phyloP scores from a whole-genome alignment of 345 rosid species.

The Odontarrhena argentea region DNA sequence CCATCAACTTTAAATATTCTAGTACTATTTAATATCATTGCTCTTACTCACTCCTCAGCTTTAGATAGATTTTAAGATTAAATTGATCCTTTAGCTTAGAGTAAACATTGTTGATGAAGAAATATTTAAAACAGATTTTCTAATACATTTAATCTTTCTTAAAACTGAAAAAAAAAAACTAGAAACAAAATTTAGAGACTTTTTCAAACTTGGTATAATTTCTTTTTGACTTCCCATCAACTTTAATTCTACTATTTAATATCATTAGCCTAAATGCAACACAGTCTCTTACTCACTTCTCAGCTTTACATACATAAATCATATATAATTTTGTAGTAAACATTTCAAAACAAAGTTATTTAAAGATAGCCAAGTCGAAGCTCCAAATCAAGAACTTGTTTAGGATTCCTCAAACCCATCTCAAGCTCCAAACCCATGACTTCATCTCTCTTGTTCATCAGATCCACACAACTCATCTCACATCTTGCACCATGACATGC shows the following conservation, averaged over 20 bases:
- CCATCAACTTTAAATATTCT: background rate
- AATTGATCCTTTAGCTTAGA: too few relatives aligned
- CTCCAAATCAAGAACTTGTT: conserved; percentile 64
- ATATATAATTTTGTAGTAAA: background rate
- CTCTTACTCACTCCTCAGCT: conserved; percentile 32
- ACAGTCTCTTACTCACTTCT: conserved; percentile 34
- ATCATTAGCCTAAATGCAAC: conserved; percentile 28
- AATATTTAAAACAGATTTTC: too few relatives aligned
- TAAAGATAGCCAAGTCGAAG: conserved; percentile 62
- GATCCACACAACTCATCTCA: conserved; percentile 38
- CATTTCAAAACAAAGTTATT: background rate
- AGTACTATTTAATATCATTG: conserved; percentile 24
- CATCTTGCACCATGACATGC: conserved; percentile 28
- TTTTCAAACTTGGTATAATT: background rate
- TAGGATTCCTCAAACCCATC: conserved; percentile 48
- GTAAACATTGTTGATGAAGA: too few relatives aligned
- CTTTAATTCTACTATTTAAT: conserved; percentile 17
- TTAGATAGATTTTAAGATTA: background rate
- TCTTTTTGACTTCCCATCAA: conserved; percentile 5
- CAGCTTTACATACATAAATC: conserved; percentile 15
- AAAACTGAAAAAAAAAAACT: too few relatives aligned
- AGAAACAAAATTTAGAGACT: too few relatives aligned
- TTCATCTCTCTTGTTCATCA: conserved; percentile 41
- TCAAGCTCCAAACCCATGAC: conserved; percentile 52
- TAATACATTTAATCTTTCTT: too few relatives aligned